Percentiles rank a stretch among this genome's conserved stretches.
Conservation (phyloP, 495 filamentous ascomycete genomes). For the Trichocladium antarcticum region DNA sequence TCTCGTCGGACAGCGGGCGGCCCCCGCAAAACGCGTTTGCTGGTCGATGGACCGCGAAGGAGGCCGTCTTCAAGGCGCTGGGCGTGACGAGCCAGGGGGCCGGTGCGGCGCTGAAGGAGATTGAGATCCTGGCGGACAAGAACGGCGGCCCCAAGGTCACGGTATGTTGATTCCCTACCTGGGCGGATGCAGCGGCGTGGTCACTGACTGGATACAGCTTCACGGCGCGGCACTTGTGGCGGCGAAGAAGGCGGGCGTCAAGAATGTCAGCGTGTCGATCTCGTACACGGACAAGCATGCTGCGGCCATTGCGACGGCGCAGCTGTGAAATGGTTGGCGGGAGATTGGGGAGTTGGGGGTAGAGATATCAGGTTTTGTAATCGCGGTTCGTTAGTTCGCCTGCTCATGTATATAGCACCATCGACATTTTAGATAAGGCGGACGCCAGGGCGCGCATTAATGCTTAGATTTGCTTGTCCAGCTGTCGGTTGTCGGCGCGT, state of each 20-base stretch:
- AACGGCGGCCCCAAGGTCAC: constrained; percentile 72
- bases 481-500: not conserved
- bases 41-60: constrained; percentile 92
- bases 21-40: constrained; percentile 76
- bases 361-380: not conserved
- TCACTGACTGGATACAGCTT: constrained; percentile 47
- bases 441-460: not conserved
- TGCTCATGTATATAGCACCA: no score
- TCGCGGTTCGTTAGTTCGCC: not conserved
- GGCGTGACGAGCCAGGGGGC: constrained; percentile 78
- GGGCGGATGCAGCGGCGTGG: constrained; percentile 17
- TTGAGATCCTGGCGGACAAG: constrained; percentile 75
- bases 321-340: constrained; percentile 13
- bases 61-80: constrained; percentile 97
- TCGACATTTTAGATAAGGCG: no score
- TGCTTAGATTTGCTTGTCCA: not conserved
- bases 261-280: constrained; percentile 81
- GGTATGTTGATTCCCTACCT: constrained; percentile 45
- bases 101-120: constrained; percentile 82
- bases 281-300: constrained; percentile 88
- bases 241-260: constrained; percentile 73
- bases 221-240: constrained; percentile 71
- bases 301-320: constrained; percentile 64
- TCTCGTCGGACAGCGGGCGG: constrained; percentile 46
- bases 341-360: not conserved